Evolutionary conservation across 352 stramenopile genomes (phyloP).

Genomic region (Phytophthora foliorum): DNA sequence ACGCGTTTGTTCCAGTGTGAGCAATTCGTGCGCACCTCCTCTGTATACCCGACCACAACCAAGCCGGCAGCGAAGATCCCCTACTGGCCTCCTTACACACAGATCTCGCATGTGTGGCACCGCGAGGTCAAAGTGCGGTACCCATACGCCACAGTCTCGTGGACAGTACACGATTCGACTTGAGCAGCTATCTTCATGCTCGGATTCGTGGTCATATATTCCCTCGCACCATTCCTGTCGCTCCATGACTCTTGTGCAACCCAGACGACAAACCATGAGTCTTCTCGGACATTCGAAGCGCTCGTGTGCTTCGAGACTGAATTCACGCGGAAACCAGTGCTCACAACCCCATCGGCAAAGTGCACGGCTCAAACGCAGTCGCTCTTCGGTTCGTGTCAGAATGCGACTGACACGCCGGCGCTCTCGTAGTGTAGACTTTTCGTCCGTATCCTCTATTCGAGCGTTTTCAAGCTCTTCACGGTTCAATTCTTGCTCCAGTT

Average conservation of each 20-base stretch:
- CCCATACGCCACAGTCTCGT: slow-evolving; percentile 76
- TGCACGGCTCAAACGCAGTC: slow-evolving; percentile 41
- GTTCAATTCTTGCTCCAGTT: slow-evolving; percentile 51
- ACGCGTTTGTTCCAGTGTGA: slow-evolving; percentile 72
- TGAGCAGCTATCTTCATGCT: slow-evolving; percentile 49
- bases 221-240: slow-evolving; percentile 53
- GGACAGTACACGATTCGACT: slow-evolving; percentile 67
- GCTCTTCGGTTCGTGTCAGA: slow-evolving; percentile 50
- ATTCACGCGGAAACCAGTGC: slow-evolving; percentile 55
- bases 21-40: slow-evolving; percentile 64
- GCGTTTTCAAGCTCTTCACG: slow-evolving; percentile 61
- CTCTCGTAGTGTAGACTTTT: slow-evolving; percentile 47
- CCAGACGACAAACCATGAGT: slow-evolving; percentile 74
- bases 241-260: slow-evolving; percentile 63
- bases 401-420: slow-evolving; percentile 69
- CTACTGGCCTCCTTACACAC: slow-evolving; percentile 70
- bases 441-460: slow-evolving; percentile 57
- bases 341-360: slow-evolving; percentile 75
- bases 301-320: slow-evolving; percentile 63
- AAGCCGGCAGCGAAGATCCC: slow-evolving; percentile 66
- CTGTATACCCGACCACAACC: slow-evolving; percentile 67
- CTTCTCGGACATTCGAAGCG: slow-evolving; percentile 63
- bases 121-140: slow-evolving; percentile 53
- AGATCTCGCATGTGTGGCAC: slow-evolving; percentile 63
- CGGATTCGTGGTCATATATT: slow-evolving; percentile 69